phyloP scores from a whole-genome alignment of 1,139 yeast genomes.

The Kodamaea fungicola region DNA sequence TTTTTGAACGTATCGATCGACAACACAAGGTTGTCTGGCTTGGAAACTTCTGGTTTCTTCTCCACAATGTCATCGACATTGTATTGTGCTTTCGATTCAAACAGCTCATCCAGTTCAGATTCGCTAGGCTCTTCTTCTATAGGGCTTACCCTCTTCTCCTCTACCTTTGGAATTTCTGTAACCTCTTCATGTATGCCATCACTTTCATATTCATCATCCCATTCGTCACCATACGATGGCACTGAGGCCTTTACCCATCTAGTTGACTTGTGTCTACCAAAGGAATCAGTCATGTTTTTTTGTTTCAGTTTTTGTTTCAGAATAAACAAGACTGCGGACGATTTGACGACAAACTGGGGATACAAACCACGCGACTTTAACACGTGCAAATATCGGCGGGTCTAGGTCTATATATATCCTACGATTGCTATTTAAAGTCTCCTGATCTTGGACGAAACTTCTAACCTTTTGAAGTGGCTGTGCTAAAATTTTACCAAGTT shows the following conservation, averaged over 20 bases:
- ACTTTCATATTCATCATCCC: slow-evolving; percentile 45
- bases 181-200: slow-evolving; percentile 14
- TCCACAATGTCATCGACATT: slow-evolving; percentile 7
- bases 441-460: no score
- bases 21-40: slow-evolving; percentile 23
- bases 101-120: slow-evolving; percentile 2
- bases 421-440: no score
- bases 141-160: neutral
- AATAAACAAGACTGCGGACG: no score
- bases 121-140: slow-evolving; percentile 3
- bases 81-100: slow-evolving; percentile 4
- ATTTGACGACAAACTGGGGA: no score
- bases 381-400: no score
- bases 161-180: slow-evolving; percentile 3
- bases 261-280: slow-evolving; percentile 58
- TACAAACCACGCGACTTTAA: no score
- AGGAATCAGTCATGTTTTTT: slow-evolving; percentile 36
- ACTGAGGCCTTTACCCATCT: slow-evolving; percentile 60
- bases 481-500: no score
- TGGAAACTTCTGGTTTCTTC: slow-evolving; percentile 1
- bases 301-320: neutral
- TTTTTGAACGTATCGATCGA: slow-evolving; percentile 31
- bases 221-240: slow-evolving; percentile 59
- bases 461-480: no score
- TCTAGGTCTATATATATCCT: no score